phyloP scores from a whole-genome alignment of 2,329 filamentous ascomycete species.

The Sarocladium kiliense region DNA sequence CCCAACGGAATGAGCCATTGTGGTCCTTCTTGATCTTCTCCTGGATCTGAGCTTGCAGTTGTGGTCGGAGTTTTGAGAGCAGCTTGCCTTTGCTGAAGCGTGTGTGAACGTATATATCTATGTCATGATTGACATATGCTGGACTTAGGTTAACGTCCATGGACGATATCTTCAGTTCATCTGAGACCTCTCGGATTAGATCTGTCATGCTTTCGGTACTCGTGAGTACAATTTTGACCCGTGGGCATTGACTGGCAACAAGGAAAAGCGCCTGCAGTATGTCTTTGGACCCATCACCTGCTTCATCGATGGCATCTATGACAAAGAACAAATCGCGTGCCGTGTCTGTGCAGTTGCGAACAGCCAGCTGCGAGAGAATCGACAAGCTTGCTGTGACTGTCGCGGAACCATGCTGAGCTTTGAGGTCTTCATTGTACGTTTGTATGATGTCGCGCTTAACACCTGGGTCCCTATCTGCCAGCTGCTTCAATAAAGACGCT shows the following conservation, averaged over 20 bases:
- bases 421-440: conserved; percentile 5
- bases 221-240: neutral
- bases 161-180: neutral
- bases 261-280: neutral
- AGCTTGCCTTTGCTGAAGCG: neutral
- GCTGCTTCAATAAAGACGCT: conserved; percentile 6
- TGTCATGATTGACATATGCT: conserved; percentile 1
- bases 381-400: neutral
- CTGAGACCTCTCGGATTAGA: neutral
- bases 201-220: neutral
- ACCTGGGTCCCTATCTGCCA: neutral
- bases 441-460: neutral
- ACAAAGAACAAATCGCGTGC: neutral
- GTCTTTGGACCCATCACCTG: neutral
- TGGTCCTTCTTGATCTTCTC: conserved; percentile 6
- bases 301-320: neutral
- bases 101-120: conserved; percentile 1
- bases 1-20: conserved; percentile 10
- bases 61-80: conserved; percentile 5
- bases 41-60: neutral
- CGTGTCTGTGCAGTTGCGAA: neutral
- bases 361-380: neutral
- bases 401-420: neutral
- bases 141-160: neutral
- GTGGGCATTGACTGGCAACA: neutral